Percentiles rank a stretch among this genome's conserved stretches.
These are phyloP conservation scores for Hysterium pulicare DNA, from an alignment of 2,329 filamentous ascomycete species.

Conservation along the genomic window DNA sequence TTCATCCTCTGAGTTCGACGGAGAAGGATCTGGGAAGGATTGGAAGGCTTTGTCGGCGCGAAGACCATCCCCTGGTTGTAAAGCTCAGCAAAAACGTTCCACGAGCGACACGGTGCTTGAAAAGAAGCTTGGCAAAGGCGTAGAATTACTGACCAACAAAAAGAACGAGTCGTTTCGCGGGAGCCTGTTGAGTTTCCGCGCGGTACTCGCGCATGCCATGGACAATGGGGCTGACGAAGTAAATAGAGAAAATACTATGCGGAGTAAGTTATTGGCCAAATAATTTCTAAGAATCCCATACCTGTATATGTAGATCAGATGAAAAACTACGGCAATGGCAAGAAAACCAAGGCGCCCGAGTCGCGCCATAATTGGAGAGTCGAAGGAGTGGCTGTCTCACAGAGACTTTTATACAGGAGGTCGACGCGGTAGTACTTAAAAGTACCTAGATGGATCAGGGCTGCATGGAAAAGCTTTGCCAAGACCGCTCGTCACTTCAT, in stretches of 20 bases:
- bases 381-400: constrained; percentile 24
- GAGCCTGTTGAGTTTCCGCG: constrained; percentile 68
- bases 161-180: constrained; percentile 84
- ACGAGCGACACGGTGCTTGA: neutral
- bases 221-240: constrained; percentile 97
- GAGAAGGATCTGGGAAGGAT: constrained; percentile 82
- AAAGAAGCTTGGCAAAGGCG: neutral
- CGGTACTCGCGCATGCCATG: constrained; percentile 85
- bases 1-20: constrained; percentile 49
- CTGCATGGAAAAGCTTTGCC: neutral
- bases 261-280: constrained; percentile 7
- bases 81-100: constrained; percentile 9
- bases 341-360: constrained; percentile 76
- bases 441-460: constrained; percentile 22
- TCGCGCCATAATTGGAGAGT: constrained; percentile 45
- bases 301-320: constrained; percentile 79
- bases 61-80: constrained; percentile 68
- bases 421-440: constrained; percentile 8
- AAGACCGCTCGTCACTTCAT: neutral
- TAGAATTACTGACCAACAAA: constrained; percentile 67
- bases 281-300: constrained; percentile 1
- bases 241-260: constrained; percentile 90
- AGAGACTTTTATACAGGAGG: constrained; percentile 16
- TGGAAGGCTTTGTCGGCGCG: constrained; percentile 98
- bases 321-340: constrained; percentile 84